A percentile compares a stretch with the other conserved stretches of the same genome.
Conservation (phyloP, 352 stramenopile genomes). For the Globisporangium takayamanum region DNA sequence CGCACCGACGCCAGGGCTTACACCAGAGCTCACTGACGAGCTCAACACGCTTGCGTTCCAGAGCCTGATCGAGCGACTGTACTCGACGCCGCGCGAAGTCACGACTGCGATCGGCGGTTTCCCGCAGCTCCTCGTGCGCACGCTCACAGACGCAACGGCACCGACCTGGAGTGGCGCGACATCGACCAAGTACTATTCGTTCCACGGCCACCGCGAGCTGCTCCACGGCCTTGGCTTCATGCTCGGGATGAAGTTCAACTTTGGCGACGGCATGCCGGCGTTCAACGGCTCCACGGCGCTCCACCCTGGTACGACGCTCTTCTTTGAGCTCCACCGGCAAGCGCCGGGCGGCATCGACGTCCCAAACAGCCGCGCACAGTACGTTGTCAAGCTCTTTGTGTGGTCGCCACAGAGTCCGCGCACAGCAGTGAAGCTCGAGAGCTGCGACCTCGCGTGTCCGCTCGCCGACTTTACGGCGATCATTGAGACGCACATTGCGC, state of each 20-base stretch:
- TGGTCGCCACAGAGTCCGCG: conserved; percentile 56
- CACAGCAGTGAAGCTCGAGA: conserved; percentile 51
- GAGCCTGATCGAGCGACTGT: conserved; percentile 67
- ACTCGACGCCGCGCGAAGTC: conserved; percentile 55
- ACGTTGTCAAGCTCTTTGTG: conserved; percentile 62
- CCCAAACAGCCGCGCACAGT: conserved; percentile 9
- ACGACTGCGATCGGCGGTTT: conserved; percentile 69
- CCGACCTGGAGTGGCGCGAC: conserved; percentile 20
- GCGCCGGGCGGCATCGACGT: not conserved
- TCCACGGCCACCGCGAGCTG: conserved; percentile 74
- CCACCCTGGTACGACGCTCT: conserved; percentile 61
- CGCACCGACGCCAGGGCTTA: conserved; percentile 37
- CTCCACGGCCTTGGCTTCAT: conserved; percentile 75
- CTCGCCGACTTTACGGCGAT: conserved; percentile 47
- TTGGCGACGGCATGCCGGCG: conserved; percentile 35
- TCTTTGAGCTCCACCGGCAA: conserved; percentile 67
- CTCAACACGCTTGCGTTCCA: conserved; percentile 60
- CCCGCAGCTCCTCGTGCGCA: conserved; percentile 51
- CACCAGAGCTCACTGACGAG: conserved; percentile 31
- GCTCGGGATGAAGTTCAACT: conserved; percentile 77
- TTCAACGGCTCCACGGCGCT: conserved; percentile 68
- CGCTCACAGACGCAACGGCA: conserved; percentile 40
- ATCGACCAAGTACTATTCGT: conserved; percentile 68
- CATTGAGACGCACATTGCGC: conserved; percentile 45
- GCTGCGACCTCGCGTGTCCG: conserved; percentile 50